Evolutionary conservation across 768 basidiomycete species (phyloP).

Genomic region (Scleroderma bovista): DNA sequence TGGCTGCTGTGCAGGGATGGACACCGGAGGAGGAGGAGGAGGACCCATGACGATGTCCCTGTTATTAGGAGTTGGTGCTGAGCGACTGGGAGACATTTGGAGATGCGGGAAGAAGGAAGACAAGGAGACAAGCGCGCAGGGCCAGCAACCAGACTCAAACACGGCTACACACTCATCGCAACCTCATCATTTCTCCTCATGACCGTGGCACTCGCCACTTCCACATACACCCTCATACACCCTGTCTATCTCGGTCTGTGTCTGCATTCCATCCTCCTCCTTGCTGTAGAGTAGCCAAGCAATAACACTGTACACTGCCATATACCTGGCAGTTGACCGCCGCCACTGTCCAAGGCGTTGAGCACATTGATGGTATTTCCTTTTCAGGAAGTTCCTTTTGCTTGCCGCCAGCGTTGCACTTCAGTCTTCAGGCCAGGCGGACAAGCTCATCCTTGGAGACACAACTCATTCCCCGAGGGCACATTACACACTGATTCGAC

Average conservation of each 20-base stretch:
- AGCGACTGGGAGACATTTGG: conserved; percentile 14
- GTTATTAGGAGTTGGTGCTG: conserved; percentile 35
- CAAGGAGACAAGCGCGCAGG: conserved; percentile 18
- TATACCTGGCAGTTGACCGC: not conserved
- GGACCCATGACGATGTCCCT: conserved; percentile 50
- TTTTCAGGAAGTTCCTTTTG: not conserved
- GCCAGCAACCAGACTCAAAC: conserved; percentile 29
- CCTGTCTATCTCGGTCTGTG: not conserved
- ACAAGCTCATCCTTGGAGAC: too few species aligned
- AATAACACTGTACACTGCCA: not conserved
- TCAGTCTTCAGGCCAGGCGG: too few species aligned
- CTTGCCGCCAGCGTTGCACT: too few species aligned
- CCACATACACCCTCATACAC: too few species aligned
- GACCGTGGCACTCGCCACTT: not conserved
- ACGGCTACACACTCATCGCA: conserved; percentile 24
- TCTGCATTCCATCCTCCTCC: not conserved
- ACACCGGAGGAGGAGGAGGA: conserved; percentile 34
- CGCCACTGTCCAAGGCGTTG: not conserved
- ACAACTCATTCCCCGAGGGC: too few species aligned
- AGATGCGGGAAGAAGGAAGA: conserved; percentile 24
- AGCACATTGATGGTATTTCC: not conserved
- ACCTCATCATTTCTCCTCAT: not conserved
- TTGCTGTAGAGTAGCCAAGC: too few species aligned
- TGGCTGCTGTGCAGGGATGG: conserved; percentile 23
- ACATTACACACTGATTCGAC: too few species aligned